These are phyloP conservation scores for Dalbergia oliveri DNA, from an alignment of 306 rosid genomes.

Conservation along the genomic window DNA sequence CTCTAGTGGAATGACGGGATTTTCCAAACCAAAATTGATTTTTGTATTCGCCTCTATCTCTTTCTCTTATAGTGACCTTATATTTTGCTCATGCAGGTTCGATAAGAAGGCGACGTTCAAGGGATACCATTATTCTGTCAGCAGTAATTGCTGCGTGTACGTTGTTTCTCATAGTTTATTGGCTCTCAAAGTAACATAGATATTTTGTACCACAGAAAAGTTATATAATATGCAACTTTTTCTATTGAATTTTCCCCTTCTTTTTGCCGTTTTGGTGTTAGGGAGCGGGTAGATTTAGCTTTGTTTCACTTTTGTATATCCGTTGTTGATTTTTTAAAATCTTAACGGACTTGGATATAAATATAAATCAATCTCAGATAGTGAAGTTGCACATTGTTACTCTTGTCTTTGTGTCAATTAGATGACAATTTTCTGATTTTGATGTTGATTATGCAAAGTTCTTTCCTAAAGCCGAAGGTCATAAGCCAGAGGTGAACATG, in stretches of 20 bases:
- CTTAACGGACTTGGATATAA: slow-evolving; percentile 13
- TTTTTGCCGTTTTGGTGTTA: neutral
- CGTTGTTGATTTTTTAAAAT: neutral
- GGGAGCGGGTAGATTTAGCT: slow-evolving; percentile 6
- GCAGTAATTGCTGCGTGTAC: slow-evolving; percentile 98
- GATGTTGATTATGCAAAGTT: neutral
- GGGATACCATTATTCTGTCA: slow-evolving; percentile 89
- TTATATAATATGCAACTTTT: slow-evolving; percentile 37
- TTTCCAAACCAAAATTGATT: neutral
- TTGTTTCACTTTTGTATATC: slow-evolving; percentile 31
- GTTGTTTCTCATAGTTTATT: slow-evolving; percentile 90
- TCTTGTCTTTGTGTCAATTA: neutral
- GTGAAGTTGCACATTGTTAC: neutral
- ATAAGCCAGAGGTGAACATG: neutral
- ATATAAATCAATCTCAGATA: slow-evolving; percentile 23
- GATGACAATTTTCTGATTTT: slow-evolving; percentile 18
- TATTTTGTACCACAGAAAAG: slow-evolving; percentile 46
- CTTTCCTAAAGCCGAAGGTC: neutral
- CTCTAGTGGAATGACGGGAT: too few species aligned
- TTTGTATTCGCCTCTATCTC: neutral
- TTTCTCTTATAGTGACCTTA: neutral
- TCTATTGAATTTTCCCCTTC: slow-evolving; percentile 40
- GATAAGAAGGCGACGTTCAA: slow-evolving; percentile 82
- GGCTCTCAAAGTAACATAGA: slow-evolving; percentile 85
- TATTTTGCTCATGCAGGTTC: slow-evolving; percentile 66